Percentiles rank a stretch among this genome's conserved stretches.
phyloP scores from a whole-genome alignment of 2,329 filamentous ascomycete genomes.

The Epichloe hybrida region DNA sequence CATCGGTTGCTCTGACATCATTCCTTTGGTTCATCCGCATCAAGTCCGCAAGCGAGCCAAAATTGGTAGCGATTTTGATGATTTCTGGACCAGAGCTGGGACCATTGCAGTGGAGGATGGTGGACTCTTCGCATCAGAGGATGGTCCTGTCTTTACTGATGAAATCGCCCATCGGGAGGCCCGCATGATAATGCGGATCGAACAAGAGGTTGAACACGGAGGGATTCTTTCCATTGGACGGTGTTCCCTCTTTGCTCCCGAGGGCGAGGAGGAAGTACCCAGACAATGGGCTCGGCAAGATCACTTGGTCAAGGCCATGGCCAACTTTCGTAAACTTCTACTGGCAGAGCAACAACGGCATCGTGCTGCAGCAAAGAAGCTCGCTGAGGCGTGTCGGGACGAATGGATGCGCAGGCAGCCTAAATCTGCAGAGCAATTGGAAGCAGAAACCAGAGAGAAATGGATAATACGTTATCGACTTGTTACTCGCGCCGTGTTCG shows the following conservation, averaged over 20 bases:
- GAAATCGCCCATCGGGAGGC: slow-evolving; percentile 58
- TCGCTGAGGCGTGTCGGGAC: slow-evolving; percentile 66
- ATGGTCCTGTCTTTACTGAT: slow-evolving; percentile 43
- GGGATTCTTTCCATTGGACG: slow-evolving; percentile 57
- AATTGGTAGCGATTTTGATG: slow-evolving; percentile 40
- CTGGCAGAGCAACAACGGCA: slow-evolving; percentile 67
- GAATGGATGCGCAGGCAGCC: slow-evolving; percentile 63
- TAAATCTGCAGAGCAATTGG: slow-evolving; percentile 67
- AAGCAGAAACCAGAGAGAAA: slow-evolving; percentile 59
- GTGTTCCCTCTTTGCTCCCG: slow-evolving; percentile 61
- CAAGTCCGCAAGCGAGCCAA: slow-evolving; percentile 40
- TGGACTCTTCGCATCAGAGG: slow-evolving; percentile 40
- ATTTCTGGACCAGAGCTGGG: slow-evolving; percentile 40
- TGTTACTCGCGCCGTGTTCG: slow-evolving; percentile 44
- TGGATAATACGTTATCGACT: slow-evolving; percentile 57
- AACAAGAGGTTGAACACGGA: slow-evolving; percentile 60
- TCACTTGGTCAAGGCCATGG: slow-evolving; percentile 65
- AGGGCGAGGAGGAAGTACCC: slow-evolving; percentile 57
- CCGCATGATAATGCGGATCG: slow-evolving; percentile 51
- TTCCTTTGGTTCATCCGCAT: slow-evolving; percentile 47
- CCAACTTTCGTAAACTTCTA: slow-evolving; percentile 71
- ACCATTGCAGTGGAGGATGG: slow-evolving; percentile 43
- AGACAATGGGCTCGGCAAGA: slow-evolving; percentile 79
- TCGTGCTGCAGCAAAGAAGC: slow-evolving; percentile 58
- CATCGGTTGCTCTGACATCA: slow-evolving; percentile 21